Base-by-base conservation (phyloP, 1,284 basidiomycete genomes). In the Cerioporus squamosus region DNA sequence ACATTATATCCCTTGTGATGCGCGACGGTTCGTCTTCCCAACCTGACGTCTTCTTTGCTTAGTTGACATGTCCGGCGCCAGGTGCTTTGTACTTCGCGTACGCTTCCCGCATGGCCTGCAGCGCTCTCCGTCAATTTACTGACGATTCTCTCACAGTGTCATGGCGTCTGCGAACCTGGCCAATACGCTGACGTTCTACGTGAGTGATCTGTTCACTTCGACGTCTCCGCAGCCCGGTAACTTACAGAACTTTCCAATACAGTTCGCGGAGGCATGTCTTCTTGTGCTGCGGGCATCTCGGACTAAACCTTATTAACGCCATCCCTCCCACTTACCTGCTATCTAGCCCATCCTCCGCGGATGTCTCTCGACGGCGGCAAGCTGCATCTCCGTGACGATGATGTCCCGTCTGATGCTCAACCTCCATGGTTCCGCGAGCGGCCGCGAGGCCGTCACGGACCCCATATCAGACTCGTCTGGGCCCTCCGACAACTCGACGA, bases 371-470 rank as follows among this genome's bases (percentile, higher is more conserved):
- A 72, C 72, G 1, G 64, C 69, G 29, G 68, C 71, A 8, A 65
- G 66, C 54, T 75, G 73, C 59, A 64, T 76, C 17, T 73, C 75
- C 14, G 65, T 75, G n/a, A 70, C 70, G 23, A 67, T 77, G 70
- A 72, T 75, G 67, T 74, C 75, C 26, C 71, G 74, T 24, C 68
- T 77, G n/a, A 73, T 76, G 67, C 70, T 77, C 52, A 75, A 77
- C 62, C 68, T 76, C 23, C 68, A 72, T 38, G 61, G 60, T 47
- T 61, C 63, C 53, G 61, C 54, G 18, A n/a, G 36, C 23, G 59
- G 53, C 44, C 55, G 44, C 43, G 33, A 44, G 38, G 18, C 23
- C 47, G 43, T 49, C 45, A 53, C 47, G 44, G 58, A 61, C 51
- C 55, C 63, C 17, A 57, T 62, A 22, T 38, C 57, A 20, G 50